phyloP scores from a whole-genome alignment of 2,329 filamentous ascomycete genomes.

The Aspergillus costaricaensis region DNA sequence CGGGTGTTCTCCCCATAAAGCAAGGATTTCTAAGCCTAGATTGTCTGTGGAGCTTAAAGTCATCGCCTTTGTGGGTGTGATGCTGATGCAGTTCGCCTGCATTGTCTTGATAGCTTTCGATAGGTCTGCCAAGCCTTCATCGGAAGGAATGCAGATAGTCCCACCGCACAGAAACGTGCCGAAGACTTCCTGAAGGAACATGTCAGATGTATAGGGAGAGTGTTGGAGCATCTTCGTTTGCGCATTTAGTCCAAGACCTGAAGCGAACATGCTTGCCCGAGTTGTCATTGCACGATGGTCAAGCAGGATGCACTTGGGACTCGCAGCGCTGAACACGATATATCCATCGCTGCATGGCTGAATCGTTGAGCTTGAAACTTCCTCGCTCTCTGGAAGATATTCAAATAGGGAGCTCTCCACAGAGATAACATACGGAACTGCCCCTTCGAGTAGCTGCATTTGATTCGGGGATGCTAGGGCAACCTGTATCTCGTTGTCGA shows the following conservation, averaged over 20 bases:
- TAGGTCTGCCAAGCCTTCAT: conserved; percentile 53
- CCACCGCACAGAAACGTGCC: conserved; percentile 45
- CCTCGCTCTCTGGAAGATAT: conserved; percentile 27
- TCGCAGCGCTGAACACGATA: conserved; percentile 38
- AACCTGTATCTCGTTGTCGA: conserved; percentile 43
- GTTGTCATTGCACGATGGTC: conserved; percentile 37
- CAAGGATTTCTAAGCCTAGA: conserved; percentile 27
- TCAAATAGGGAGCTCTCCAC: conserved; percentile 39
- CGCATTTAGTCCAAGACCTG: conserved; percentile 23
- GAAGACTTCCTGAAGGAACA: conserved; percentile 45
- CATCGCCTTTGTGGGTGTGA: conserved; percentile 34
- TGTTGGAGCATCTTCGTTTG: conserved; percentile 43
- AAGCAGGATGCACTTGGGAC: conserved; percentile 40
- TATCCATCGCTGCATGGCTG: conserved; percentile 30
- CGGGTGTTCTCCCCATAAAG: conserved; percentile 25
- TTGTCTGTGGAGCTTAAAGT: conserved; percentile 31
- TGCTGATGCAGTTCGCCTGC: conserved; percentile 35
- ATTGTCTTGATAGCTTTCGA: conserved; percentile 53
- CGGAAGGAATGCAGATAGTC: conserved; percentile 50
- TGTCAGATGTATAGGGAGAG: conserved; percentile 50
- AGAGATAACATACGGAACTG: conserved; percentile 43
- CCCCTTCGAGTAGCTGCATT: conserved; percentile 43
- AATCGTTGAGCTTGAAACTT: conserved; percentile 4
- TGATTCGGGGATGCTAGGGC: conserved; percentile 43
- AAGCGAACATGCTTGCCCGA: conserved; percentile 32